phyloP scores from a whole-genome alignment of 148 eudicot species.

The Tetragonia tetragonoides region DNA sequence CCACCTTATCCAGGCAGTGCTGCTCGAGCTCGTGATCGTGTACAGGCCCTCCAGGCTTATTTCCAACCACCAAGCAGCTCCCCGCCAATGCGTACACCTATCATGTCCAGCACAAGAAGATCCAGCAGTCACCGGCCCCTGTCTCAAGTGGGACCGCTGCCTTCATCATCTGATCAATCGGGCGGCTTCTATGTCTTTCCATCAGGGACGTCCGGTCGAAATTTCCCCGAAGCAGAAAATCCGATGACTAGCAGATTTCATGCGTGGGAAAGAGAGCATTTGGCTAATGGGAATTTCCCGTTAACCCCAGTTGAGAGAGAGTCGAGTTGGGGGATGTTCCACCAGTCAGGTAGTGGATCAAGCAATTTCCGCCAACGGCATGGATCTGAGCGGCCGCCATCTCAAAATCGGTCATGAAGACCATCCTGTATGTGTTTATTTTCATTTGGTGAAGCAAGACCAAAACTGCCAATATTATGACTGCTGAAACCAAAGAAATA shows the following conservation, averaged over 20 bases:
- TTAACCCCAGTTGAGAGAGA: constrained; percentile 55
- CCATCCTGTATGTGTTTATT: background rate
- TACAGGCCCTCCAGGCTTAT: constrained; percentile 83
- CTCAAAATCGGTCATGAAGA: constrained; percentile 60
- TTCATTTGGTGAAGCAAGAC: constrained; percentile 26
- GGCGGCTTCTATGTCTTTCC: constrained; percentile 64
- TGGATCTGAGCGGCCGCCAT: constrained; percentile 64
- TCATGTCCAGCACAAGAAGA: constrained; percentile 48
- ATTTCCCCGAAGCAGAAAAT: constrained; percentile 53
- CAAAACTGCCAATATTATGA: constrained; percentile 36
- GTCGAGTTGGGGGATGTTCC: constrained; percentile 67
- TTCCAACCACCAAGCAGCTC: constrained; percentile 65
- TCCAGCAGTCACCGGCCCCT: constrained; percentile 49
- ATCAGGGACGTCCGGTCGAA: constrained; percentile 50
- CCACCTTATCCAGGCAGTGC: constrained; percentile 85
- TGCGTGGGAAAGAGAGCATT: constrained; percentile 65
- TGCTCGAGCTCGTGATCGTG: constrained; percentile 80
- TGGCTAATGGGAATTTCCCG: constrained; percentile 30
- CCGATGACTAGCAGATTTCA: constrained; percentile 38
- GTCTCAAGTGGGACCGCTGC: constrained; percentile 42
- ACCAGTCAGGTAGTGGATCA: constrained; percentile 39
- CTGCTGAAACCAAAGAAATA: constrained; percentile 29
- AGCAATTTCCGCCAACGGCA: constrained; percentile 57
- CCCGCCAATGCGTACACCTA: constrained; percentile 46
- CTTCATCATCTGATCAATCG: constrained; percentile 63